These are phyloP conservation scores for Aspergillus wentii DNA, from an alignment of 495 filamentous ascomycete genomes.

Conservation along the genomic window DNA sequence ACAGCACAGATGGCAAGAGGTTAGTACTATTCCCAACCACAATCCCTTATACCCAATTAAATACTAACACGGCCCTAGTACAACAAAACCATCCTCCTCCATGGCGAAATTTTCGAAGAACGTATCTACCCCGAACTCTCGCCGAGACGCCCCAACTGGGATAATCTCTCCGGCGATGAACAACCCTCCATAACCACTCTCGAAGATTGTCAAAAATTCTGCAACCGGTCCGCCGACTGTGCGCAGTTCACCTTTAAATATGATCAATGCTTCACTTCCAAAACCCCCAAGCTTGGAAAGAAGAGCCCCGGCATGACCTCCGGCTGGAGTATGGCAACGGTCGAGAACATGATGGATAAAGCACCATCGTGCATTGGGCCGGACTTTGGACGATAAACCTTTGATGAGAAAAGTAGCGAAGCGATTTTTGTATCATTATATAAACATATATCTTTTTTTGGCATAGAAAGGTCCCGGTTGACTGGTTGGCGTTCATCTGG, in stretches of 20 bases:
- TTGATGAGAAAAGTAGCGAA: too few relatives aligned
- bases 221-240: constrained; percentile 22
- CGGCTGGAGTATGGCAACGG: constrained; percentile 30
- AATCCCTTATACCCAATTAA: background rate
- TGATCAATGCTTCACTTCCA: constrained; percentile 27
- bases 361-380: constrained; percentile 27
- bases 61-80: constrained; percentile 14
- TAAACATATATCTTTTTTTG: too few relatives aligned
- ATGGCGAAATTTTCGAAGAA: constrained; percentile 41
- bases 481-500: too few relatives aligned
- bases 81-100: constrained; percentile 32
- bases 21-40: constrained; percentile 10
- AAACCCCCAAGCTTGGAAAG: constrained; percentile 28
- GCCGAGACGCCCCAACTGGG: constrained; percentile 32
- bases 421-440: too few relatives aligned
- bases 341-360: constrained; percentile 26
- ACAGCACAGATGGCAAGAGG: constrained; percentile 30
- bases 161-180: constrained; percentile 39
- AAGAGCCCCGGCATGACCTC: constrained; percentile 21
- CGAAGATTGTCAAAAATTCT: constrained; percentile 31
- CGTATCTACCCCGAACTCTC: constrained; percentile 34
- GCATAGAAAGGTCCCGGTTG: too few relatives aligned
- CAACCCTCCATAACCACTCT: constrained; percentile 23
- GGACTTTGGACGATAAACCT: constrained; percentile 31
- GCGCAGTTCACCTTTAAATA: constrained; percentile 33